Conservation (phyloP, 768 basidiomycete species). For the Tricholoma hemisulphureum region DNA sequence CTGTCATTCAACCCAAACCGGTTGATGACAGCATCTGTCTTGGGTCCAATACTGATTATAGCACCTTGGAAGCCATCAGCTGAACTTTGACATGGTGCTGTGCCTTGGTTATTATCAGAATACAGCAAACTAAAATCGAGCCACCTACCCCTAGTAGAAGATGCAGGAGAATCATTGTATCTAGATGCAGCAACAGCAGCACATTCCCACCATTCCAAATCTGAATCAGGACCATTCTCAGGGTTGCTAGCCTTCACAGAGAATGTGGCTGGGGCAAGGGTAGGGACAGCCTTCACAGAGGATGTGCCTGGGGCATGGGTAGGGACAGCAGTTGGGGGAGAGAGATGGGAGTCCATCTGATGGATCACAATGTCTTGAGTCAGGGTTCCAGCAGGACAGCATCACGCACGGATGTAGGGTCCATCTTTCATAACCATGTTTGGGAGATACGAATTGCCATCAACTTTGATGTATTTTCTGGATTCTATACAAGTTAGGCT, state of each 20-base stretch:
- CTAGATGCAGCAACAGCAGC: not conserved
- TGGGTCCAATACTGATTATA: conserved; percentile 2
- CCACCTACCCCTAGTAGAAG: not conserved
- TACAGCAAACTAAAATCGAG: not conserved
- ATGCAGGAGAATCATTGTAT: not conserved
- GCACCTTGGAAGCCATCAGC: conserved; percentile 1
- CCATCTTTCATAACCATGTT: not conserved
- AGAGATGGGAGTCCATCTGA: not conserved
- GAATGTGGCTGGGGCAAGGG: not conserved
- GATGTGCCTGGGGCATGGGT: not conserved
- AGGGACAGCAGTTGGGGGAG: too few relatives aligned
- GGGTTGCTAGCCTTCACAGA: not conserved
- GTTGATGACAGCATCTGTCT: not conserved
- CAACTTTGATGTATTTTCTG: not conserved
- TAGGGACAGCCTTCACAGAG: not conserved
- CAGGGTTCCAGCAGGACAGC: not conserved
- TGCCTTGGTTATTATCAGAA: not conserved
- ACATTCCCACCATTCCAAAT: not conserved
- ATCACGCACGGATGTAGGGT: conserved; percentile 4
- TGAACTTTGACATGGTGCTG: not conserved
- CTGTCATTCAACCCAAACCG: conserved; percentile 4
- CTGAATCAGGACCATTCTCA: not conserved
- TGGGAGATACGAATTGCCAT: conserved; percentile 4
- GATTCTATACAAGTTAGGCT: not conserved
- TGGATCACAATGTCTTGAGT: conserved; percentile 3